A percentile compares a stretch with the other conserved stretches of the same genome.
phyloP scores from a whole-genome alignment of 768 basidiomycete species.

The Mycena olivaceomarginata region DNA sequence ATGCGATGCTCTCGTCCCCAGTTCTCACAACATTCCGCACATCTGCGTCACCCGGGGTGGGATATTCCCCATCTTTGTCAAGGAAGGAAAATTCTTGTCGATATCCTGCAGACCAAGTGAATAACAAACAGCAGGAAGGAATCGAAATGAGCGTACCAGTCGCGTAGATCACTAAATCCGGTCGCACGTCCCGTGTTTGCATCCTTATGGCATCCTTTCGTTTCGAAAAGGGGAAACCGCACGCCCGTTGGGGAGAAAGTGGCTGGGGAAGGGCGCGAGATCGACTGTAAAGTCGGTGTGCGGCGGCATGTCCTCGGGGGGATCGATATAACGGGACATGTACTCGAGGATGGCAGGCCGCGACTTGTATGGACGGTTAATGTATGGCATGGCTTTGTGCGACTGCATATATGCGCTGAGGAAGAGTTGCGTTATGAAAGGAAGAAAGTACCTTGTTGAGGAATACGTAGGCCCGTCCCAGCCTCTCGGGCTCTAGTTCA shows the following conservation, averaged over 20 bases:
- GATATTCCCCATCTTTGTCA: constrained; percentile 60
- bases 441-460: constrained; percentile 68
- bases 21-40: constrained; percentile 63
- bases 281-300: constrained; percentile 67
- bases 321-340: constrained; percentile 75
- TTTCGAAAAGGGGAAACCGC: constrained; percentile 64
- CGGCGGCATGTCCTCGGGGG: constrained; percentile 68
- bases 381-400: constrained; percentile 75
- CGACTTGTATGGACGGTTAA: constrained; percentile 73
- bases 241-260: constrained; percentile 63
- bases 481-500: constrained; percentile 69
- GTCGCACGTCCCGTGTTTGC: constrained; percentile 60
- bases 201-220: constrained; percentile 67
- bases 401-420: constrained; percentile 55
- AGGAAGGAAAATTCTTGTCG: constrained; percentile 65
- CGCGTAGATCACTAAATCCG: constrained; percentile 69
- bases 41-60: constrained; percentile 63
- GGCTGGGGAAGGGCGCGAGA: constrained; percentile 73
- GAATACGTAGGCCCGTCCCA: constrained; percentile 80
- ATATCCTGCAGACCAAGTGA: constrained; percentile 55
- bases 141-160: constrained; percentile 47
- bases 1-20: constrained; percentile 69
- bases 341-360: constrained; percentile 65
- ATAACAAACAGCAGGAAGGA: background rate
- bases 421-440: background rate